Evolutionary conservation across 176 grass and related monocot genomes (phyloP).

Genomic region (Oryza glaberrima): DNA sequence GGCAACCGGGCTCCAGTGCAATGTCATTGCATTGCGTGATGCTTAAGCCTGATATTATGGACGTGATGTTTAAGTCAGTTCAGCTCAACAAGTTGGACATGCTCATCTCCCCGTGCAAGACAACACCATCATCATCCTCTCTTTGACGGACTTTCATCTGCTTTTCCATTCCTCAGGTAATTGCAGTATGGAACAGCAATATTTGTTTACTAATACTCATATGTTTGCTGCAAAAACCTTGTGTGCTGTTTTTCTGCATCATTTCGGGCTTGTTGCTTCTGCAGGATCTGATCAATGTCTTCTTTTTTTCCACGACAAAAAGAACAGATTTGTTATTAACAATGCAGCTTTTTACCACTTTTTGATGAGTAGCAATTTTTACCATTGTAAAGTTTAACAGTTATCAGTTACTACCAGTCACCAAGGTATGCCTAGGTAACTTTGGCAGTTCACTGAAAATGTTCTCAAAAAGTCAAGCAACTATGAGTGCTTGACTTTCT

Average conservation of each 20-base stretch:
- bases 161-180: constrained; percentile 21
- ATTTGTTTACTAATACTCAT: neutral
- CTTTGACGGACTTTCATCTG: constrained; percentile 14
- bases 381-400: constrained; percentile 28
- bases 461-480: neutral
- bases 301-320: constrained; percentile 13
- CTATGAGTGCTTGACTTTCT: constrained; percentile 4
- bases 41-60: neutral
- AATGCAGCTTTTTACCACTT: constrained; percentile 9
- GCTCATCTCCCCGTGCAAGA: neutral
- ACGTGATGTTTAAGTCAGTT: neutral
- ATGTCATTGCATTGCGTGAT: neutral
- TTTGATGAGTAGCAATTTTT: constrained; percentile 22
- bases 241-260: neutral
- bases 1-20: neutral
- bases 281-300: neutral
- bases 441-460: constrained; percentile 15
- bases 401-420: neutral
- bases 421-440: constrained; percentile 16
- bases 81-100: neutral
- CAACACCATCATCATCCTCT: neutral
- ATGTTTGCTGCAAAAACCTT: constrained; percentile 10
- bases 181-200: neutral
- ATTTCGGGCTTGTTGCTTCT: neutral
- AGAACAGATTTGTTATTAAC: constrained; percentile 17